Percentiles rank a stretch among this genome's conserved stretches.
phyloP scores from a whole-genome alignment of 2,329 filamentous ascomycete species.

The Venturia nashicola region DNA sequence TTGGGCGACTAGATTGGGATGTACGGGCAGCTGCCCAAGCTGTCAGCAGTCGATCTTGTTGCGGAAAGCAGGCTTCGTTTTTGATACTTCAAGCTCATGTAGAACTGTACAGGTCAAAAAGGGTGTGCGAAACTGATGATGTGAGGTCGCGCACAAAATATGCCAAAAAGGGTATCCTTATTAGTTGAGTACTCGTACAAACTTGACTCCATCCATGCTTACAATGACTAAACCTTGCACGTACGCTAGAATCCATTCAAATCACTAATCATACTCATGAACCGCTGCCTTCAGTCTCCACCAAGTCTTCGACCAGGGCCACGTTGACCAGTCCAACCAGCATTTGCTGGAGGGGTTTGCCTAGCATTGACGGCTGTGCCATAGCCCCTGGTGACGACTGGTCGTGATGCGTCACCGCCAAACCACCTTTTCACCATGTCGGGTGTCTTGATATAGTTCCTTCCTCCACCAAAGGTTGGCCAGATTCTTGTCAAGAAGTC shows the following conservation, averaged over 20 bases:
- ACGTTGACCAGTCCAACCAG: conserved; percentile 6
- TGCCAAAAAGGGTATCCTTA: neutral
- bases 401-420: conserved; percentile 16
- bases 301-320: conserved; percentile 10
- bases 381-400: conserved; percentile 4
- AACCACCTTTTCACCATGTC: conserved; percentile 57
- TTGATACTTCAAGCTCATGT: too few relatives aligned
- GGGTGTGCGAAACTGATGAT: too few relatives aligned
- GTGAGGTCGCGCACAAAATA: neutral
- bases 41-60: too few relatives aligned
- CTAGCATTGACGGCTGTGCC: conserved; percentile 2
- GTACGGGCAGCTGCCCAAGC: too few relatives aligned
- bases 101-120: too few relatives aligned
- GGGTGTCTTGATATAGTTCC: conserved; percentile 65
- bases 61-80: too few relatives aligned
- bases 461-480: conserved; percentile 76
- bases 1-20: too few relatives aligned
- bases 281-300: neutral
- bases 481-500: conserved; percentile 83
- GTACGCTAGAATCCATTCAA: neutral
- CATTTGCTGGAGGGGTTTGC: neutral
- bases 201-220: neutral
- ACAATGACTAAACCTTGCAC: neutral
- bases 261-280: neutral
- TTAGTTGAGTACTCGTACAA: neutral